Percentiles rank a stretch among this genome's conserved stretches.
phyloP scores from a whole-genome alignment of 2,329 filamentous ascomycete species.

The Fusarium scirpi region DNA sequence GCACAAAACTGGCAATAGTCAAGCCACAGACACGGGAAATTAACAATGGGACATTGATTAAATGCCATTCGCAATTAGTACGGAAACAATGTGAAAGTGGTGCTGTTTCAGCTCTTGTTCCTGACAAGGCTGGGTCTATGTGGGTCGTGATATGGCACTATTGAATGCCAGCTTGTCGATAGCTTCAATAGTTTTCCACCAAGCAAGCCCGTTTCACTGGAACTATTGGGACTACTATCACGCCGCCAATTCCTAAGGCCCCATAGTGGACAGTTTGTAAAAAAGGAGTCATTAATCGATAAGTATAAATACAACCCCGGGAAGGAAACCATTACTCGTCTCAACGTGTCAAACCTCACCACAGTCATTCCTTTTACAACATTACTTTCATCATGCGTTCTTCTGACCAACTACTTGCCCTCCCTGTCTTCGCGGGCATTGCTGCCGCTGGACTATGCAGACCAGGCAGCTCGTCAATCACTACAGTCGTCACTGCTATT shows the following conservation, averaged over 20 bases:
- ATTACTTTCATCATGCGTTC: background rate
- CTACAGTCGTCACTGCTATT: rapidly evolving
- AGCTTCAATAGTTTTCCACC: background rate
- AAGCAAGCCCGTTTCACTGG: background rate
- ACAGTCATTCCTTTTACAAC: background rate
- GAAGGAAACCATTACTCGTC: background rate
- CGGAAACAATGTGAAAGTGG: background rate
- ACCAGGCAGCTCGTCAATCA: background rate
- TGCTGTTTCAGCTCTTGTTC: background rate
- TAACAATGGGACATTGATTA: background rate
- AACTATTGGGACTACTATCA: background rate
- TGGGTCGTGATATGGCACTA: background rate
- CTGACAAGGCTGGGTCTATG: background rate
- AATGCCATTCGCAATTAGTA: background rate
- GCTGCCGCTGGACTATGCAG: background rate
- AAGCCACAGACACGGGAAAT: background rate
- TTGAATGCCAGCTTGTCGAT: background rate
- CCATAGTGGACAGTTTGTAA: background rate
- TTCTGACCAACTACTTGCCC: background rate
- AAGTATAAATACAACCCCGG: background rate
- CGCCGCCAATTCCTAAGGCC: background rate
- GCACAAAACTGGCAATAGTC: background rate
- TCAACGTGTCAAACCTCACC: background rate
- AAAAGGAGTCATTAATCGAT: background rate
- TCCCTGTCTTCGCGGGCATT: background rate